Evolutionary conservation across 768 basidiomycete species (phyloP), one percentile per base, ranked within the genome.

Genomic region (Termitomyces sp.): DNA sequence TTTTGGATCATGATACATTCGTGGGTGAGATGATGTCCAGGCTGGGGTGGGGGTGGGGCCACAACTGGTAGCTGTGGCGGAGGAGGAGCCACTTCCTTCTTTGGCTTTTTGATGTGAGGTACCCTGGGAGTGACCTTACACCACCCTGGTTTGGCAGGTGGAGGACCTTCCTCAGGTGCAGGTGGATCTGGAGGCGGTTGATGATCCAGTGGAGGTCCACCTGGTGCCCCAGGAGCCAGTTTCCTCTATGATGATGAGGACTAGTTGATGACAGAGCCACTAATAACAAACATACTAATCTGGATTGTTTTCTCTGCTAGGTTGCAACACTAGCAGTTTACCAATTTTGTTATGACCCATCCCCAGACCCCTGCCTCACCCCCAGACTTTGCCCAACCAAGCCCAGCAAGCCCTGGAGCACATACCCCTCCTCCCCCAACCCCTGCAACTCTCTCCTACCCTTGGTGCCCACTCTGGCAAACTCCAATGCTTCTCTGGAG

Each of bases 231-330:
- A 32, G 72, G 73, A 34, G 75, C 73, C 34, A 79, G 80, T 71
- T 73, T 73, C 78, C 76, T 76, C 45, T 19, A n/a, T 9, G 28
- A 16, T 21, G 39, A 44, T 49, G 19, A 5, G 56, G 19, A 59
- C 41, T n/a, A 46, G 19, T 55, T 34, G 8, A 10, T 21, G 43
- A 55, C 7, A 53, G n/a, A 17, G 17, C 23, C 51, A 16, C 3
- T 25, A 3, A 23, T 3, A 5, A 30, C 27, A 39, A 21, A 66
- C 71, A 61, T 37, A 84, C 91, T 91, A 93, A n/a, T 89, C 84
- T 7, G 86, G 81, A 63, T 91, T 87, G 64, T 88, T 93, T 68
- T 91, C 86, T 50, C 91, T 91, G 55, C 89, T 89, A n/a, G 89
- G 84, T 68, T 82, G 84, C 77, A 86, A 76, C 62, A 77, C 75